phyloP scores from a whole-genome alignment of 2,329 filamentous ascomycete species.

The Aspergillus nomiae region DNA sequence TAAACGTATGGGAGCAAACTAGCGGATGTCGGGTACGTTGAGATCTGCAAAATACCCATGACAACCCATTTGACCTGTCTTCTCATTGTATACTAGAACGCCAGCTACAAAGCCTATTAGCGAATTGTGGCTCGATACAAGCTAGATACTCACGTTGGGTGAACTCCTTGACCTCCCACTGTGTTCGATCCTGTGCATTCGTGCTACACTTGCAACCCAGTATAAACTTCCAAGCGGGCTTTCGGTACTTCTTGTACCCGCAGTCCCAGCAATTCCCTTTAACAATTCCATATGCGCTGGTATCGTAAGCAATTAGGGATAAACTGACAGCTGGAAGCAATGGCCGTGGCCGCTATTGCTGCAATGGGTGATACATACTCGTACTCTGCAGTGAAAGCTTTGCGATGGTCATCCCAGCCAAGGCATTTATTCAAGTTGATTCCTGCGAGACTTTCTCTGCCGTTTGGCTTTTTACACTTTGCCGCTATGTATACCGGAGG shows the following conservation, averaged over 20 bases:
- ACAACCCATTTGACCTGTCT: too few species aligned
- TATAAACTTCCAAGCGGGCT: not conserved
- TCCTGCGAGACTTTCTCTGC: not conserved
- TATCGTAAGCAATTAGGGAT: not conserved
- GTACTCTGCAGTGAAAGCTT: not conserved
- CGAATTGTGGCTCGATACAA: too few species aligned
- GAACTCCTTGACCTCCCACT: too few species aligned
- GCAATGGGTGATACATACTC: not conserved
- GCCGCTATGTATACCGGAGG: not conserved
- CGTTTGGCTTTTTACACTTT: not conserved
- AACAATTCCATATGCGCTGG: not conserved
- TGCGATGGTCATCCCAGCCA: not conserved
- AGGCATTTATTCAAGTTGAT: not conserved
- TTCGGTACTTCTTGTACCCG: not conserved
- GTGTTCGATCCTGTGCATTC: not conserved
- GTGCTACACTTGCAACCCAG: not conserved
- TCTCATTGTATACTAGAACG: too few species aligned
- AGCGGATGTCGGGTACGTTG: too few species aligned
- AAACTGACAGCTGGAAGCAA: not conserved
- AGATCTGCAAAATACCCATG: too few species aligned
- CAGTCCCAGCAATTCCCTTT: not conserved
- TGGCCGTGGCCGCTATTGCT: accelerated
- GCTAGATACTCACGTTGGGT: too few species aligned
- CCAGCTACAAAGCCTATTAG: too few species aligned
- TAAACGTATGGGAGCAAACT: too few species aligned